A percentile compares a stretch with the other conserved stretches of the same genome.
phyloP scores from a whole-genome alignment of 2,329 filamentous ascomycete genomes.

The Trichoderma pleuroti region DNA sequence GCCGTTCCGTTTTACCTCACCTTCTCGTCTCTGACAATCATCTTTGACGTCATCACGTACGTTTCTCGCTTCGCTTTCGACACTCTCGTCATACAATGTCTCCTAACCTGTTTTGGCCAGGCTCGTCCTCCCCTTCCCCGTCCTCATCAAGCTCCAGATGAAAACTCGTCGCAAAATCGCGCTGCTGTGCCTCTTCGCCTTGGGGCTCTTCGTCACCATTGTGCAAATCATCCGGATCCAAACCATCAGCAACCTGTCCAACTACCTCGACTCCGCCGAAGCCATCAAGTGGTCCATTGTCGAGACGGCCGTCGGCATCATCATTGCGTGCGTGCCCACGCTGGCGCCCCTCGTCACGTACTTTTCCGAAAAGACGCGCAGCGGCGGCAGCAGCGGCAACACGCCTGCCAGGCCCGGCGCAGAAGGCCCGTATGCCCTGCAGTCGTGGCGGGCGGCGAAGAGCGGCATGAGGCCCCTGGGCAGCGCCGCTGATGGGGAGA shows the following conservation, averaged over 20 bases:
- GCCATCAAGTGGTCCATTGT: constrained; percentile 45
- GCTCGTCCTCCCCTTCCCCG: constrained; percentile 40
- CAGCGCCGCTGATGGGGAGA: background rate
- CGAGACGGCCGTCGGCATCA: constrained; percentile 44
- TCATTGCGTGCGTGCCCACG: constrained; percentile 41
- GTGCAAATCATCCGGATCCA: constrained; percentile 51
- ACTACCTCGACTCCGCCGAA: constrained; percentile 42
- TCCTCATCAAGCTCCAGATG: constrained; percentile 37
- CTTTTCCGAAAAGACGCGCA: constrained; percentile 30
- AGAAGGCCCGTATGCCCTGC: constrained; percentile 26
- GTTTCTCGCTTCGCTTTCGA: constrained; percentile 17
- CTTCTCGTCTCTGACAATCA: constrained; percentile 39
- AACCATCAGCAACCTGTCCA: constrained; percentile 42
- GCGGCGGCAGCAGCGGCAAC: constrained; percentile 22
- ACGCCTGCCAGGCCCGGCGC: background rate
- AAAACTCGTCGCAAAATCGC: constrained; percentile 40
- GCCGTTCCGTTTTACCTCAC: constrained; percentile 43
- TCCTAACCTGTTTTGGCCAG: constrained; percentile 24
- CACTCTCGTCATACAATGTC: background rate
- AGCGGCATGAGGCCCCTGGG: constrained; percentile 25
- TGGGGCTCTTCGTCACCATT: constrained; percentile 50
- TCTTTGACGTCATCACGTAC: constrained; percentile 41
- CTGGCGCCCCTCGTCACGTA: constrained; percentile 41
- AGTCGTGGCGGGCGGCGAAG: constrained; percentile 26
- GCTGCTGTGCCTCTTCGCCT: constrained; percentile 41